These are phyloP conservation scores for Colletotrichum cereale DNA, from an alignment of 2,329 filamentous ascomycete species.

Conservation along the genomic window DNA sequence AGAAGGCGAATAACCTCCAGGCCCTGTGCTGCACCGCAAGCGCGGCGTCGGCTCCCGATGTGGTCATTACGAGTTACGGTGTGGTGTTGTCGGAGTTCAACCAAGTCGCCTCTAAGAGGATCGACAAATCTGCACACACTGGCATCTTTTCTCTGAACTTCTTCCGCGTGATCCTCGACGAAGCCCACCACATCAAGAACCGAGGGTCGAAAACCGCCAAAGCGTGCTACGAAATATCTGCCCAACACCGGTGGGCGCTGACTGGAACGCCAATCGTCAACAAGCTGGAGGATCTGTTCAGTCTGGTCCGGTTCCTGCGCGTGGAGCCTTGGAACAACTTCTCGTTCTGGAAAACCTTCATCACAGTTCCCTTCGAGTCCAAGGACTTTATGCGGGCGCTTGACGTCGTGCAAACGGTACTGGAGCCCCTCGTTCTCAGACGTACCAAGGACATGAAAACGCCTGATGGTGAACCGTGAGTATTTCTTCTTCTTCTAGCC, in stretches of 20 bases:
- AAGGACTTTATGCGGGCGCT: slow-evolving; percentile 93
- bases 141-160: slow-evolving; percentile 94
- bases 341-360: slow-evolving; percentile 99
- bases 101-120: slow-evolving; percentile 75
- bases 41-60: slow-evolving; percentile 80
- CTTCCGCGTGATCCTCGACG: slow-evolving; percentile 94
- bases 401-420: slow-evolving; percentile 95
- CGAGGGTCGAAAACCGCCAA: slow-evolving; percentile 92
- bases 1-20: slow-evolving; percentile 84
- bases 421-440: slow-evolving; percentile 94
- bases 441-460: slow-evolving; percentile 99
- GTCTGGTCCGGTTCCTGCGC: slow-evolving; percentile 88
- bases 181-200: slow-evolving; percentile 94
- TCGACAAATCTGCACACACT: slow-evolving; percentile 73
- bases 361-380: slow-evolving; percentile 96
- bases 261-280: slow-evolving; percentile 98
- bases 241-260: slow-evolving; percentile 89
- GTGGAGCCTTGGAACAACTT: slow-evolving; percentile 99
- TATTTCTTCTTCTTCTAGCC: neutral
- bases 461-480: slow-evolving; percentile 74
- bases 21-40: slow-evolving; percentile 83
- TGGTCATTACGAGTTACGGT: slow-evolving; percentile 96
- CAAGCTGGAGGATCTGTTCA: slow-evolving; percentile 93
- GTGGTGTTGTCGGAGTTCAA: slow-evolving; percentile 91
- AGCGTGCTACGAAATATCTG: slow-evolving; percentile 91